Conservation (phyloP, 345 rosid genomes). For the Durio zibethinus region DNA sequence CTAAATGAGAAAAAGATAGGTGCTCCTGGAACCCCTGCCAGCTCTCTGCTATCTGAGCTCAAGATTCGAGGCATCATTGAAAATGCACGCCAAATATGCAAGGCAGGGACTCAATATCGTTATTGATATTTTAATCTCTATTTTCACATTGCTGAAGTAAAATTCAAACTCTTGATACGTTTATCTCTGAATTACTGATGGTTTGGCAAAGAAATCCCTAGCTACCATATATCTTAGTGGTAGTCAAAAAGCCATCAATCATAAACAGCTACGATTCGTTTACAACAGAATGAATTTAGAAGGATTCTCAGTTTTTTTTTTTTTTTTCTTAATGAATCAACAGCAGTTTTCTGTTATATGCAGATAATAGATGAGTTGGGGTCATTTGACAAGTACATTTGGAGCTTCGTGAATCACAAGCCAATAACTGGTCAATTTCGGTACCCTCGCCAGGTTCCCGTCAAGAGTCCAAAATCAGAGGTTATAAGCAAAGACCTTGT, state of each 20-base stretch:
- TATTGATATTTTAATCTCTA: neutral
- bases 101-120: conserved; percentile 36
- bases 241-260: neutral
- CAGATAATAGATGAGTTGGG: conserved; percentile 71
- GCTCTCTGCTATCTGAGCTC: conserved; percentile 61
- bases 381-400: conserved; percentile 74
- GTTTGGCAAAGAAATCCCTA: neutral
- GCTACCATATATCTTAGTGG: neutral
- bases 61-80: conserved; percentile 71
- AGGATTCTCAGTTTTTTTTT: neutral
- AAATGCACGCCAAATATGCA: conserved; percentile 71
- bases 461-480: conserved; percentile 75
- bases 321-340: too few species aligned
- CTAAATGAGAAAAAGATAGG: conserved; percentile 58
- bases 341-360: neutral
- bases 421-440: conserved; percentile 59
- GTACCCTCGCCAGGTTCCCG: conserved; percentile 77
- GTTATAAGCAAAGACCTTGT: conserved; percentile 78
- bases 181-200: neutral
- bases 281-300: neutral
- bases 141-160: neutral
- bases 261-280: neutral
- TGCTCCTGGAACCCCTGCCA: conserved; percentile 53
- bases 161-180: neutral
- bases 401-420: conserved; percentile 76